Conservation (phyloP, 1,284 basidiomycete genomes). For the Bjerkandera adusta region DNA sequence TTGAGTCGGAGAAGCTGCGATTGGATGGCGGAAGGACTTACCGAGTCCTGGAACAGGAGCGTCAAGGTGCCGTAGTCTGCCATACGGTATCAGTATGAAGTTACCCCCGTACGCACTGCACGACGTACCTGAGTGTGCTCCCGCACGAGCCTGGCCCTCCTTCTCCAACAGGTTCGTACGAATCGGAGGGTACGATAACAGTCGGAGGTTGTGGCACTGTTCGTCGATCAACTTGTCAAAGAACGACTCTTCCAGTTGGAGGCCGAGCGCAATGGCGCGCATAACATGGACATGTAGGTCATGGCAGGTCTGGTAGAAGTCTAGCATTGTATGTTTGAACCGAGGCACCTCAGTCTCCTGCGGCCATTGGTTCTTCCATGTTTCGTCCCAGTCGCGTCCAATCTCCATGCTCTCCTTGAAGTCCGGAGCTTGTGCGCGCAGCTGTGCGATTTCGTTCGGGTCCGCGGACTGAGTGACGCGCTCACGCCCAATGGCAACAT, state of each 20-base stretch:
- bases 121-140: conserved; percentile 67
- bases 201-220: conserved; percentile 74
- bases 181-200: conserved; percentile 75
- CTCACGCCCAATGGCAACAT: conserved; percentile 77
- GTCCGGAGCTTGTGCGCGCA: conserved; percentile 74
- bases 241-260: conserved; percentile 68
- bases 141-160: conserved; percentile 76
- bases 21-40: conserved; percentile 28
- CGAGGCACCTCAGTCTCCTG: conserved; percentile 55
- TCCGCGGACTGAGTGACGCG: conserved; percentile 75
- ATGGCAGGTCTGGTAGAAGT: conserved; percentile 78
- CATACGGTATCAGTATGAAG: conserved; percentile 7
- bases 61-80: conserved; percentile 83
- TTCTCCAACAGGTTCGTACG: conserved; percentile 52
- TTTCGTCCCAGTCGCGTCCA: conserved; percentile 73
- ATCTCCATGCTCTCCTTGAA: conserved; percentile 87
- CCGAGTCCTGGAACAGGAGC: conserved; percentile 80
- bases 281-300: conserved; percentile 73
- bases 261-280: conserved; percentile 77
- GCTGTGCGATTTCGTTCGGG: conserved; percentile 67
- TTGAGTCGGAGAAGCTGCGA: neutral
- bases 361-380: conserved; percentile 81
- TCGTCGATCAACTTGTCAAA: conserved; percentile 75
- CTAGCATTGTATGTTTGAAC: conserved; percentile 71
- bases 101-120: neutral